Evolutionary conservation across 192 early-diverging fungal genomes (phyloP), one percentile per base, ranked within the genome.

Genomic region (Cladochytrium replicatum): DNA sequence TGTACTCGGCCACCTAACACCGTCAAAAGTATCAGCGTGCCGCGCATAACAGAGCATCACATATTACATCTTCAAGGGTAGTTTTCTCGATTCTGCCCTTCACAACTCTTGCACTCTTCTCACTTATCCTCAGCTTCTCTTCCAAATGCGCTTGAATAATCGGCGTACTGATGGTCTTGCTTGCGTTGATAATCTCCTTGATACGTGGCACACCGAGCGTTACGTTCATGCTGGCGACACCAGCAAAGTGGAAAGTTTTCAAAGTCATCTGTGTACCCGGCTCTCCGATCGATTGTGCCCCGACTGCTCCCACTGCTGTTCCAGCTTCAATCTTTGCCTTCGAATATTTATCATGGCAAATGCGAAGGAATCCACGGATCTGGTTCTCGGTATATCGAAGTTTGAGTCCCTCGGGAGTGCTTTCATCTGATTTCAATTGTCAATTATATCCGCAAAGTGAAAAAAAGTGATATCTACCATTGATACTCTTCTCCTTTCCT

Each of bases 201-300:
- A 99, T 93, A 60, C 96, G 92, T 9, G 96, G 96, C 39, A 99
- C 96, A 77, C 96, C 96, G 59, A 95, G 82, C 2, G 96, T 95
- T 50, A 99, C 86, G 81, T 95, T 99, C 93, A 97, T 95, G 48
- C 81, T 84, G 27, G 91, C 93, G 40, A 99, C 88, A 81, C 96
- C 96, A 59, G 96, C 93, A 80, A 97, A 99, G 73, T 99, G 96
- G 86, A 99, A 99, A 65, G 96, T 92, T 69, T 96, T 96, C 46
- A 99, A 66, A 46, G 96, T 99, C 96, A 99, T 99, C 60, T 99
- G 96, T 2, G 96, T 99, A 40, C 92, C 92, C 9, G 96, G 96
- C 57, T 99, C 96, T 50, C 96, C 96, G 55, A 99, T 94, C 29
- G 82, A 85, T 64, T 97, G 93, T 2, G 93, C 96, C 22, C 91